Base-by-base conservation (phyloP, 305 asterid genomes). In the Rubia balearica region DNA sequence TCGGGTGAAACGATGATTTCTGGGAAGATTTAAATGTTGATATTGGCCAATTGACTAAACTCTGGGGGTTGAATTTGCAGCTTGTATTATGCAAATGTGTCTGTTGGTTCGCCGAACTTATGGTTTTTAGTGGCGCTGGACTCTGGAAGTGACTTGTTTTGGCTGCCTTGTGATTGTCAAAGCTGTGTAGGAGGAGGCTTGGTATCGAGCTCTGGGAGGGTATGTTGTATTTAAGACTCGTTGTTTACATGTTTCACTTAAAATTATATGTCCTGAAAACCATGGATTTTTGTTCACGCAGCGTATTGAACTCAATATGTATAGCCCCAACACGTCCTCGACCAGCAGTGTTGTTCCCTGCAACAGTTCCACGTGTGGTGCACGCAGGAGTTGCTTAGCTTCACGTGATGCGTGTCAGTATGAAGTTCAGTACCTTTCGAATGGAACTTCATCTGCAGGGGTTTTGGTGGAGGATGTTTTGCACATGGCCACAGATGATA, bases 111-210 rank as follows among this genome's bases (percentile, higher is more conserved):
- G 2, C 99, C 99, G 22, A 71, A 83, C 17, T n/a, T 77, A 40
- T 33, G 79, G 60, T 95, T 80, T 75, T 76, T 91, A n/a, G 99
- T 90, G 80, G 98, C 98, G 46, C 99, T 95, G n/a, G 99, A 95
- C 83, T 91, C 99, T 2, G 99, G 99, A 46, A 95, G 98, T n/a
- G 90, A 89, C 83, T 85, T 95, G 77, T 95, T 95, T 76, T 95
- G 99, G 99, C 74, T 95, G 73, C 99, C 99, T 6, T 95, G 99
- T 67, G 89, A 90, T 33, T 95, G 99, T 72, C 61, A 78, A 48
- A 78, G 36, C 38, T 95, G 99, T 65, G 85, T 69, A n/a, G n/a
- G n/a, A 4, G 82, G 81, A 33, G 78, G 77, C 79, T 62, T 85
- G 74, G 79, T 75, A 73, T 19, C 84, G 7, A 76, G 78, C 60